These are phyloP conservation scores for Globisporangium heterothallicum DNA, from an alignment of 352 stramenopile species.

Conservation along the genomic window DNA sequence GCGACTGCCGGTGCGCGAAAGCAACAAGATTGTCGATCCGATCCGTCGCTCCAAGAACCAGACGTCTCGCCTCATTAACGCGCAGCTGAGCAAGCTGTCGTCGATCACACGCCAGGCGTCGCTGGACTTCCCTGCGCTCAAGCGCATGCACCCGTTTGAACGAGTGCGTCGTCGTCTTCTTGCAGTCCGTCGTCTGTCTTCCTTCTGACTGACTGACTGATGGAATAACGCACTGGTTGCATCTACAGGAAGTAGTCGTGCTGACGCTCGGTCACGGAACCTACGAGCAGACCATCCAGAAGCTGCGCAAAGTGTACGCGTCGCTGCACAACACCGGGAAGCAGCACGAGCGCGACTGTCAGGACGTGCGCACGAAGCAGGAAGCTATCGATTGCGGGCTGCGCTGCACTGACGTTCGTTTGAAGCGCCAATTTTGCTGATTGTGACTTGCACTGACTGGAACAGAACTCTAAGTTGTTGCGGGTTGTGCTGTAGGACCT, in stretches of 20 bases:
- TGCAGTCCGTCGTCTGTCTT: too few relatives aligned
- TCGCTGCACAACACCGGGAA: conserved; percentile 74
- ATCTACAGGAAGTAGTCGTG: conserved; percentile 63
- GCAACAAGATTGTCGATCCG: conserved; percentile 71
- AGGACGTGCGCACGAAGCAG: conserved; percentile 71
- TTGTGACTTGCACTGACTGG: background rate
- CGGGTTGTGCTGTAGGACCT: conserved; percentile 25
- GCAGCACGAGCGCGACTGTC: conserved; percentile 57
- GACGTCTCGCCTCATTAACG: conserved; percentile 76
- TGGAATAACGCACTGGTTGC: background rate
- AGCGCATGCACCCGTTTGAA: conserved; percentile 78
- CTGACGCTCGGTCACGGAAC: conserved; percentile 65
- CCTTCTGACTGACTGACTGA: too few relatives aligned
- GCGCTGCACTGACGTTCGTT: conserved; percentile 62
- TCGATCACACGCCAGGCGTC: conserved; percentile 63
- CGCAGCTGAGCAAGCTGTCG: conserved; percentile 71
- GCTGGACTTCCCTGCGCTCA: conserved; percentile 71
- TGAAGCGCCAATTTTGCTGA: background rate
- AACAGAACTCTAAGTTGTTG: too few relatives aligned
- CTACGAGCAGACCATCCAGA: conserved; percentile 75
- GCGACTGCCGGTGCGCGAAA: conserved; percentile 61
- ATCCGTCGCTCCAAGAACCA: conserved; percentile 81
- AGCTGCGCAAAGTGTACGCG: conserved; percentile 72
- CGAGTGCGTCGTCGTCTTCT: conserved; percentile 26
- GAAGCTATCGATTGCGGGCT: conserved; percentile 69